A percentile compares a stretch with the other conserved stretches of the same genome.
phyloP scores from a whole-genome alignment of 805 yeast species.

The Metschnikowia kunwiensis region DNA sequence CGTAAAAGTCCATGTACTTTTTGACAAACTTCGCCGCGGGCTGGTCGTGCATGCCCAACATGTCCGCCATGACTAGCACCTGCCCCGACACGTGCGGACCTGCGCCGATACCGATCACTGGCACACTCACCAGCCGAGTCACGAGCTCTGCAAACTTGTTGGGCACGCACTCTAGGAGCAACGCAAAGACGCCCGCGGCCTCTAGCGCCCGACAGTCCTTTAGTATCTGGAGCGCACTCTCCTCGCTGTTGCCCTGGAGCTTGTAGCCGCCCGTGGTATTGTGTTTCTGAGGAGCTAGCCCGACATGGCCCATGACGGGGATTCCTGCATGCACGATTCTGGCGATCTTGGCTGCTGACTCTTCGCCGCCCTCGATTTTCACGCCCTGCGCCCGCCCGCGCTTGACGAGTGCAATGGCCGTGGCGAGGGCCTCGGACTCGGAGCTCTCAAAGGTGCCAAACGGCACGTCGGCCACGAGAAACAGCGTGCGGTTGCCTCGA shows the following conservation, averaged over 20 bases:
- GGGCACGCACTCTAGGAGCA: conserved; percentile 87
- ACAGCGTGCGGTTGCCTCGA: conserved; percentile 63
- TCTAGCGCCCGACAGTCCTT: conserved; percentile 70
- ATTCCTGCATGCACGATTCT: conserved; percentile 67
- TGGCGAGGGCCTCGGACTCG: conserved; percentile 56
- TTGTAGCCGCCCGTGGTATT: conserved; percentile 81
- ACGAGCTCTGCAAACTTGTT: conserved; percentile 61
- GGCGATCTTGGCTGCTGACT: conserved; percentile 48
- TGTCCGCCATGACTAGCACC: conserved; percentile 82
- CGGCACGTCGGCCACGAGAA: conserved; percentile 82
- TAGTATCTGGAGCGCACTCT: conserved; percentile 53
- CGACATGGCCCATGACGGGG: conserved; percentile 89
- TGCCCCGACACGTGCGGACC: conserved; percentile 84
- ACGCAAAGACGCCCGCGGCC: conserved; percentile 69
- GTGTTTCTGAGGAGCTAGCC: conserved; percentile 86
- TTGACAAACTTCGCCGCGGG: conserved; percentile 67
- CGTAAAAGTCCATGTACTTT: conserved; percentile 53
- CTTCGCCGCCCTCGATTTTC: conserved; percentile 80
- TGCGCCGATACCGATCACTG: conserved; percentile 96
- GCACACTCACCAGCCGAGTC: conserved; percentile 58
- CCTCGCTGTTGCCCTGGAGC: conserved; percentile 68
- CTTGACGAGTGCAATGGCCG: conserved; percentile 54
- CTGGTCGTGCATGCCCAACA: conserved; percentile 66
- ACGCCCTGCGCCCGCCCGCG: conserved; percentile 64
- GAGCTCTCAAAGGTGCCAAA: conserved; percentile 80